phyloP scores from a whole-genome alignment of 306 rosid species.

The Lathyrus tuberosus region DNA sequence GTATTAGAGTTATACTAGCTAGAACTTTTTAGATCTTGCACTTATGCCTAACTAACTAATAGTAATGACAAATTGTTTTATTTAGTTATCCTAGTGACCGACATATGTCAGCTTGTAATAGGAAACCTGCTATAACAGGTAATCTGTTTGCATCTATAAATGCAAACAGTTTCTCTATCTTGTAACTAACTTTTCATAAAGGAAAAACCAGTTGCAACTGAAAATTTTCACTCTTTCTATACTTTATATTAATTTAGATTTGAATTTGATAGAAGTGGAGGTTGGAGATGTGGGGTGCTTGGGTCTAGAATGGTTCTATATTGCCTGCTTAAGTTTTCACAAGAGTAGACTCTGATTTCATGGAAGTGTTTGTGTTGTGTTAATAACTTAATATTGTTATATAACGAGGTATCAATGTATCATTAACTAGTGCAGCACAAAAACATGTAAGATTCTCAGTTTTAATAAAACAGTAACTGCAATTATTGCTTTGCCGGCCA shows the following conservation, averaged over 20 bases:
- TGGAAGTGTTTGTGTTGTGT: not conserved
- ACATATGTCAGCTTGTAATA: too few species aligned
- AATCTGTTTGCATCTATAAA: too few species aligned
- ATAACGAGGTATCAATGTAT: not conserved
- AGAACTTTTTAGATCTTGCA: too few species aligned
- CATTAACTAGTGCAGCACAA: not conserved
- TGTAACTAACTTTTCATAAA: too few species aligned
- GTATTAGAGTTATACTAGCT: too few species aligned
- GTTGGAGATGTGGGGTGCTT: not conserved
- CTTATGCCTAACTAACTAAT: too few species aligned
- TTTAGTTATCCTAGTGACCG: too few species aligned
- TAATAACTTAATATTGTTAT: not conserved
- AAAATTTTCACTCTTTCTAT: too few species aligned
- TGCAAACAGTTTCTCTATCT: too few species aligned
- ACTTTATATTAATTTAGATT: not conserved
- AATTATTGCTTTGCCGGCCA: not conserved
- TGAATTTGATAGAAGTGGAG: not conserved
- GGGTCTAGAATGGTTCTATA: not conserved
- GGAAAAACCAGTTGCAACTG: too few species aligned
- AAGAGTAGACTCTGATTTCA: not conserved
- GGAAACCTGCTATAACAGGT: too few species aligned
- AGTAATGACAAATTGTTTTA: too few species aligned
- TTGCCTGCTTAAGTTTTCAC: not conserved
- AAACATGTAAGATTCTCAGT: not conserved
- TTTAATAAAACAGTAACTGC: not conserved